phyloP scores from a whole-genome alignment of 2,329 filamentous ascomycete genomes.

The Polytolypa hystricis region DNA sequence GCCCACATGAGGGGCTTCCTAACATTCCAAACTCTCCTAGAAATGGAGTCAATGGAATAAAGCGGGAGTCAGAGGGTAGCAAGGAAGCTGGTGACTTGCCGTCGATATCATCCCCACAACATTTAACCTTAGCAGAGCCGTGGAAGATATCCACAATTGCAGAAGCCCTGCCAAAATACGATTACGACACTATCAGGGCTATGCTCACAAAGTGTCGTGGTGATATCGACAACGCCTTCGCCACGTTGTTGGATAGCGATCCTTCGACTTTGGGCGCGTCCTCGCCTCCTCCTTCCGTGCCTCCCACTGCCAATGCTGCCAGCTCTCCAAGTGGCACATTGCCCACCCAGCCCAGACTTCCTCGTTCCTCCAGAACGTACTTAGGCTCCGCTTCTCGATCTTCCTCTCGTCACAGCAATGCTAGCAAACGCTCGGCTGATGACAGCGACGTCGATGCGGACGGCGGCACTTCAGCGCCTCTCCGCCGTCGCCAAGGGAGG shows the following conservation, averaged over 20 bases:
- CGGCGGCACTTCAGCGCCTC: constrained; percentile 3
- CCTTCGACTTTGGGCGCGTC: constrained; percentile 9
- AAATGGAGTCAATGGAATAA: neutral
- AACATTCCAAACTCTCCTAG: constrained; percentile 24
- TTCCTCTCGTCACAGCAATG: constrained; percentile 31
- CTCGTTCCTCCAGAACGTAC: constrained; percentile 20
- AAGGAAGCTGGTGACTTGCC: constrained; percentile 13
- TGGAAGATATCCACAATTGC: constrained; percentile 47
- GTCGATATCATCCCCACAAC: constrained; percentile 14
- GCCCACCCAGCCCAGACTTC: constrained; percentile 14
- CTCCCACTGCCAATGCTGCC: constrained; percentile 4
- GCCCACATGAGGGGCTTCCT: constrained; percentile 47
- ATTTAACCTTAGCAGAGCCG: constrained; percentile 34
- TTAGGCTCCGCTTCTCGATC: constrained; percentile 29
- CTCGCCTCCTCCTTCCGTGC: constrained; percentile 3
- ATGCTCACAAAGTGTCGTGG: constrained; percentile 43
- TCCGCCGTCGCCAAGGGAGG: constrained; percentile 8
- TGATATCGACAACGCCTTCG: constrained; percentile 43
- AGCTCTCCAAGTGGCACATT: constrained; percentile 3
- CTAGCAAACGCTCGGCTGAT: constrained; percentile 32
- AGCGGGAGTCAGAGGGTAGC: constrained; percentile 4
- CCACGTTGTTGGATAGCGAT: constrained; percentile 40
- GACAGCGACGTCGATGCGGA: constrained; percentile 27
- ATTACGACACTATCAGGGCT: constrained; percentile 41
- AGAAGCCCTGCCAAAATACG: constrained; percentile 39